Conservation (phyloP, 495 filamentous ascomycete species). For the Podospora pseudocomata region DNA sequence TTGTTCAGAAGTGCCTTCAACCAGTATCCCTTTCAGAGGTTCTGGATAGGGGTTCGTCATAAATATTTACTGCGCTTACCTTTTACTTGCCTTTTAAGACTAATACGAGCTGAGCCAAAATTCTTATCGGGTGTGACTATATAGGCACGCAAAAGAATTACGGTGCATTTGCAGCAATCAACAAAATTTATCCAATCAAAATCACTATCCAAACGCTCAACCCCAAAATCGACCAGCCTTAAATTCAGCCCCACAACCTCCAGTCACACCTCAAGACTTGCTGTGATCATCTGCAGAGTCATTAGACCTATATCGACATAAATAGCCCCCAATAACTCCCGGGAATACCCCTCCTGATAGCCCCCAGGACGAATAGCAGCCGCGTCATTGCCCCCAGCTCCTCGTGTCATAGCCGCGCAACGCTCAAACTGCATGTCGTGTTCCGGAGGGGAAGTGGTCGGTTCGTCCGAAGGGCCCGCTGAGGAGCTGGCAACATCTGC, state of each 20-base stretch:
- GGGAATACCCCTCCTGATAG: neutral
- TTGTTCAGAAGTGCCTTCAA: too few species aligned
- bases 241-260: neutral
- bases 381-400: neutral
- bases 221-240: neutral
- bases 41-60: too few species aligned
- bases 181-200: neutral
- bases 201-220: neutral
- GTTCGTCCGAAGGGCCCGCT: neutral
- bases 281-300: conserved; percentile 13
- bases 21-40: too few species aligned
- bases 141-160: neutral
- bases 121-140: too few species aligned
- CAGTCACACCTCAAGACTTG: neutral
- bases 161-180: neutral
- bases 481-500: neutral
- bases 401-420: neutral
- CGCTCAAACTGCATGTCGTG: neutral
- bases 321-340: neutral
- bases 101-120: too few species aligned
- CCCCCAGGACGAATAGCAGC: neutral
- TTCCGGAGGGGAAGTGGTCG: neutral
- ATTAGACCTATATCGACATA: neutral
- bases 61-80: too few species aligned
- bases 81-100: too few species aligned